These are phyloP conservation scores for Rhodotorula glutinis DNA, from an alignment of 1,284 basidiomycete genomes.

Conservation along the genomic window DNA sequence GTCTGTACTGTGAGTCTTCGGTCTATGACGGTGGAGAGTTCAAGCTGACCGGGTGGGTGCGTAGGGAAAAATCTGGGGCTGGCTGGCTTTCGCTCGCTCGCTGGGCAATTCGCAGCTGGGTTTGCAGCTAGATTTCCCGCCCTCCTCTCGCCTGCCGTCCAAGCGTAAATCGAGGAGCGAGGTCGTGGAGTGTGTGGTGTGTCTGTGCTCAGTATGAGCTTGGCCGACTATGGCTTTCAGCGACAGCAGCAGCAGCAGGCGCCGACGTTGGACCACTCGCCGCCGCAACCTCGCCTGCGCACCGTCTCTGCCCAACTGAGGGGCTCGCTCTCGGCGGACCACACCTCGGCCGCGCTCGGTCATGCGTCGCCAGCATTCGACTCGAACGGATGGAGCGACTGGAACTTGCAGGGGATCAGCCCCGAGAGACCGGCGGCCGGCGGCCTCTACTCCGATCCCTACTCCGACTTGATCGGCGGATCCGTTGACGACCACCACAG, in stretches of 20 bases:
- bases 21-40: too few relatives aligned
- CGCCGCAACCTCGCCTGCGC: slow-evolving; percentile 5
- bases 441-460: slow-evolving; percentile 4
- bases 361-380: background rate
- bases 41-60: too few relatives aligned
- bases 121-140: too few relatives aligned
- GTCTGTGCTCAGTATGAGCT: slow-evolving; percentile 3
- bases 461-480: slow-evolving; percentile 12
- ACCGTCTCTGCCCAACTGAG: slow-evolving; percentile 16
- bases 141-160: too few relatives aligned
- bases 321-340: background rate
- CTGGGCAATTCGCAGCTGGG: too few relatives aligned
- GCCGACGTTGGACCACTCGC: too few relatives aligned
- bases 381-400: slow-evolving; percentile 11
- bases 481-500: background rate
- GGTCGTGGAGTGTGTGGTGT: too few relatives aligned
- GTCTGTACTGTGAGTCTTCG: too few relatives aligned
- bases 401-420: slow-evolving; percentile 2
- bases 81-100: too few relatives aligned
- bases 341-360: background rate
- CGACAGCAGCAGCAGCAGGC: too few relatives aligned
- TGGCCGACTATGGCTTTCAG: slow-evolving; percentile 8
- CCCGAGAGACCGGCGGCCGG: slow-evolving; percentile 2
- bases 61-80: too few relatives aligned
- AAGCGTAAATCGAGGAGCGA: too few relatives aligned